A percentile compares a stretch with the other conserved stretches of the same genome.
Evolutionary conservation across 2,329 filamentous ascomycete genomes (phyloP).

Genomic region (Cladophialophora bantiana): DNA sequence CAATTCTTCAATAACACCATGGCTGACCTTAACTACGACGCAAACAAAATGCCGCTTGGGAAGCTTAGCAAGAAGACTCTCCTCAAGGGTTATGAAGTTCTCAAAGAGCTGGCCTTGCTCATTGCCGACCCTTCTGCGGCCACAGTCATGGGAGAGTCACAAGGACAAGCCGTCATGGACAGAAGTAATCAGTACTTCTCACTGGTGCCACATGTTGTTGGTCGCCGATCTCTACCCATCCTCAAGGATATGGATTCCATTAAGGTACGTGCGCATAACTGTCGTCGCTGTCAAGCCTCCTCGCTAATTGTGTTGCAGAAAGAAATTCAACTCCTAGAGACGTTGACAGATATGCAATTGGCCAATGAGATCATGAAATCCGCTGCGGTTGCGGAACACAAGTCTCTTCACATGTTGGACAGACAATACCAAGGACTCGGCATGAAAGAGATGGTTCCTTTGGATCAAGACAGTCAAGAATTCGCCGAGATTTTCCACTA

Average conservation of each 20-base stretch:
- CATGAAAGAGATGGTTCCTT: conserved; percentile 76
- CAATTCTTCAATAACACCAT: conserved; percentile 69
- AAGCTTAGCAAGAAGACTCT: conserved; percentile 84
- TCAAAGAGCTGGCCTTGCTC: conserved; percentile 76
- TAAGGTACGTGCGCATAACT: conserved; percentile 24
- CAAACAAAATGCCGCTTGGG: conserved; percentile 77
- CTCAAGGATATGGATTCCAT: conserved; percentile 34
- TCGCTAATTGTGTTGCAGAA: conserved; percentile 20
- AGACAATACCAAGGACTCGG: conserved; percentile 74
- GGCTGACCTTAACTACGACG: conserved; percentile 53
- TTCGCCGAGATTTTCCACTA: conserved; percentile 72
- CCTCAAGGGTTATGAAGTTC: conserved; percentile 73
- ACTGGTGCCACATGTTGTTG: conserved; percentile 81
- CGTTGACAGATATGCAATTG: conserved; percentile 84
- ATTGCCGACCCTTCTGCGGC: conserved; percentile 63
- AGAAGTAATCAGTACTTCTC: conserved; percentile 83
- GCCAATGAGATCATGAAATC: conserved; percentile 78
- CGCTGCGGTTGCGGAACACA: conserved; percentile 58
- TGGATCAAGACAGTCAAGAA: conserved; percentile 67
- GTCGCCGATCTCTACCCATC: conserved; percentile 59
- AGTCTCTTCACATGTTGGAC: conserved; percentile 70
- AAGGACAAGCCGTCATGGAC: conserved; percentile 59
- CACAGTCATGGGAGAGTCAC: conserved; percentile 45
- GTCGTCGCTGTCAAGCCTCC: not conserved
- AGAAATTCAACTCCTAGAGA: conserved; percentile 58